A percentile compares a stretch with the other conserved stretches of the same genome.
These are phyloP conservation scores for Geotrichum europaeum DNA, from an alignment of 1,139 yeast species.

Conservation along the genomic window DNA sequence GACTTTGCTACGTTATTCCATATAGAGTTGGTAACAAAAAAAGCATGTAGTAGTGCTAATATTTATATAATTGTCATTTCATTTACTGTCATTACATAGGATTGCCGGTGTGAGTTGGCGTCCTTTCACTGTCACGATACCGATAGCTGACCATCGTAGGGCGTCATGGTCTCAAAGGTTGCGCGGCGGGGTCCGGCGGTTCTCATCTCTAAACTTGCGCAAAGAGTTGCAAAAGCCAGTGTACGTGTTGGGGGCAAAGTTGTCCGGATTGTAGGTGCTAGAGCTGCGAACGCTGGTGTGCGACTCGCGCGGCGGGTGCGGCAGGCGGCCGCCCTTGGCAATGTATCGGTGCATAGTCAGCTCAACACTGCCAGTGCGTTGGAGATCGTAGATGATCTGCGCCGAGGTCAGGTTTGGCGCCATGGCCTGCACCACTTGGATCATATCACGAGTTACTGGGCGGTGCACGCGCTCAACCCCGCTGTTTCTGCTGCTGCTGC, in stretches of 20 bases:
- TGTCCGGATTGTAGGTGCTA: not conserved
- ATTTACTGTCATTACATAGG: not conserved
- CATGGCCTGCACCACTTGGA: conserved; percentile 75
- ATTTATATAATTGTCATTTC: not conserved
- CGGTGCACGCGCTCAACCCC: not conserved
- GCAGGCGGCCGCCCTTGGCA: conserved; percentile 42
- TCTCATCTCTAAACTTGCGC: not conserved
- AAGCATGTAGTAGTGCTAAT: not conserved
- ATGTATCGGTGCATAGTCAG: conserved; percentile 67
- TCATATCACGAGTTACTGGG: conserved; percentile 66
- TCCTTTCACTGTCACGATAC: not conserved
- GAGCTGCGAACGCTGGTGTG: not conserved
- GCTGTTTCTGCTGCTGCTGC: not conserved
- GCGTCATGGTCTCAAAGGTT: not conserved
- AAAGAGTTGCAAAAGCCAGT: not conserved
- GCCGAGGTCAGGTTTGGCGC: conserved; percentile 67
- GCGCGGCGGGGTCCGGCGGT: not conserved
- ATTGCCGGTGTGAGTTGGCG: not conserved
- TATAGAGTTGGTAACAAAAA: not conserved
- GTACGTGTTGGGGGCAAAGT: not conserved
- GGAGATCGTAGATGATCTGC: conserved; percentile 52
- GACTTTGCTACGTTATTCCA: too few relatives aligned
- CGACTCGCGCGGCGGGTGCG: not conserved
- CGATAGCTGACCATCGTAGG: not conserved
- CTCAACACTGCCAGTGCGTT: conserved; percentile 69